A percentile compares a stretch with the other conserved stretches of the same genome.
Evolutionary conservation across 1,284 basidiomycete genomes (phyloP).

Genomic region (Ustilago cynodontis): DNA sequence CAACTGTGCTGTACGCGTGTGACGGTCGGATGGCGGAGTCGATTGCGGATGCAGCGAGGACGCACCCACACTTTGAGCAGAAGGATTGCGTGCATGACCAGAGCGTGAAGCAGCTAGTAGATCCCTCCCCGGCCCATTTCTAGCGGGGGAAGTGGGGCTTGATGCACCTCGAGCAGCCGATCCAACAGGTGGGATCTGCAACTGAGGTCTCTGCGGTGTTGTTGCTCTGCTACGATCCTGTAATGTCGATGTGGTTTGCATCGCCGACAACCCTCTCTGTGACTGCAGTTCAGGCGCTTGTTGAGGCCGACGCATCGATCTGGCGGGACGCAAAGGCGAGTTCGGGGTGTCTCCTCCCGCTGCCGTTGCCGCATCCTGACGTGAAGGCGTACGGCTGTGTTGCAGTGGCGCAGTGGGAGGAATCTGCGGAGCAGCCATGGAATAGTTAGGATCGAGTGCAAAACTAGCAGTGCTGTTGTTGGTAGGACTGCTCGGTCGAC

Average conservation of each 20-base stretch:
- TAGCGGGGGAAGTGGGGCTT: conserved; percentile 37
- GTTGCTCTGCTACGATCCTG: conserved; percentile 20
- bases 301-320: conserved; percentile 52
- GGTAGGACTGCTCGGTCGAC: conserved; percentile 8
- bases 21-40: conserved; percentile 41
- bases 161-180: conserved; percentile 15
- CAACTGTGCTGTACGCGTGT: conserved; percentile 50
- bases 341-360: conserved; percentile 7
- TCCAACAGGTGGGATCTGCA: conserved; percentile 40
- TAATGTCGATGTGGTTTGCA: conserved; percentile 18
- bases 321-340: conserved; percentile 56
- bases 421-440: conserved; percentile 12
- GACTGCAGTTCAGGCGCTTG: conserved; percentile 39
- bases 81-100: conserved; percentile 25
- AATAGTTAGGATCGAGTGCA: conserved; percentile 28
- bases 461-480: conserved; percentile 45
- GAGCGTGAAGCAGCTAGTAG: conserved; percentile 35
- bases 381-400: conserved; percentile 19
- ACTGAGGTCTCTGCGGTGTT: conserved; percentile 22
- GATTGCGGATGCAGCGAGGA: conserved; percentile 11
- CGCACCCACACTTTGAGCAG: conserved; percentile 25
- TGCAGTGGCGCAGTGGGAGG: conserved; percentile 6
- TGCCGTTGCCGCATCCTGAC: conserved; percentile 7
- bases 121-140: conserved; percentile 35
- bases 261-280: conserved; percentile 17